Conservation (phyloP, 2,329 filamentous ascomycete species). For the Aureobasidium leucospermi region DNA sequence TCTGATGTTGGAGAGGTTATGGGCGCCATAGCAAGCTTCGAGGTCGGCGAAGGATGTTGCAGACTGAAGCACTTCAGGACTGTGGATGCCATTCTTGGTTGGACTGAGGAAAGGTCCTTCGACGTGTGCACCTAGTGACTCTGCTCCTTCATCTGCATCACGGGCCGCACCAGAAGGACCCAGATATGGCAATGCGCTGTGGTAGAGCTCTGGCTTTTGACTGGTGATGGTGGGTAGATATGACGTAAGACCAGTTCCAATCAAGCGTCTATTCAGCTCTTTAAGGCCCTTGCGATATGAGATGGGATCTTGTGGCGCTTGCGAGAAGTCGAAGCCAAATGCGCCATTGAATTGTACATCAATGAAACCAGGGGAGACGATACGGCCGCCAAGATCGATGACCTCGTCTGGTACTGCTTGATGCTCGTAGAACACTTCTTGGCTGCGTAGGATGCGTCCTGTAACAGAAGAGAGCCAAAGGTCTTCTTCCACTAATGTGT, state of each 20-base stretch:
- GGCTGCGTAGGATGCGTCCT: conserved; percentile 71
- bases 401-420: conserved; percentile 63
- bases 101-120: conserved; percentile 84
- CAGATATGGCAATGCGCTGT: conserved; percentile 69
- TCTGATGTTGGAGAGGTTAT: conserved; percentile 62
- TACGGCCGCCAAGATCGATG: conserved; percentile 74
- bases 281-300: conserved; percentile 69
- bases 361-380: conserved; percentile 78
- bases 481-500: conserved; percentile 64
- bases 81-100: conserved; percentile 81
- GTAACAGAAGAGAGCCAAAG: conserved; percentile 81
- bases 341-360: conserved; percentile 89
- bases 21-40: conserved; percentile 62
- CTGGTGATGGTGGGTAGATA: conserved; percentile 83
- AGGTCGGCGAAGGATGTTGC: conserved; percentile 58
- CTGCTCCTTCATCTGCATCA: conserved; percentile 61
- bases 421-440: conserved; percentile 60
- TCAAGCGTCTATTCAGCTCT: conserved; percentile 62
- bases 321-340: conserved; percentile 88
- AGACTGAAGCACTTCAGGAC: conserved; percentile 60
- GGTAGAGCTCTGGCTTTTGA: conserved; percentile 73
- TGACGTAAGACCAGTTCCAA: conserved; percentile 76
- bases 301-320: conserved; percentile 50
- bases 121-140: conserved; percentile 83
- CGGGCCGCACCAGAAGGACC: conserved; percentile 60